Evolutionary conservation across 139 green algal genomes (phyloP).

Genomic region (Chara braunii): DNA sequence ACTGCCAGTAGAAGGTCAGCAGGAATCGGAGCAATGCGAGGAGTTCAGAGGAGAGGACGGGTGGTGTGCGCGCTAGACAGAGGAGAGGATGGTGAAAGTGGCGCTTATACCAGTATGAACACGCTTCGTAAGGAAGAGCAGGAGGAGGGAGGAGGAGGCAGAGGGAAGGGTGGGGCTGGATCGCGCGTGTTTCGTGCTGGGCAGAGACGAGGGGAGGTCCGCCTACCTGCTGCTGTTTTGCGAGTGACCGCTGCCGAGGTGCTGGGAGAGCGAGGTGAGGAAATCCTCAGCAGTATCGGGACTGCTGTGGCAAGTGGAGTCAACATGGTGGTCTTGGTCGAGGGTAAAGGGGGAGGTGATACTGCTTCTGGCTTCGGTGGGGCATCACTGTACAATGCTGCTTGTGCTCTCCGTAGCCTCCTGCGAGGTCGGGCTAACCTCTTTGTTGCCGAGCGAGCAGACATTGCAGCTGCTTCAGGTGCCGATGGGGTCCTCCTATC

Average conservation of each 20-base stretch:
- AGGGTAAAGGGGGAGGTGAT: conserved; percentile 8
- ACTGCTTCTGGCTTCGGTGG: conserved; percentile 25
- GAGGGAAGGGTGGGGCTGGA: too few species aligned
- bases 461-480: conserved; percentile 73
- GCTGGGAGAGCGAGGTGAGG: conserved; percentile 1
- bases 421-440: conserved; percentile 67
- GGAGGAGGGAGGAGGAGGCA: background rate
- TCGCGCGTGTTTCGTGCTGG: conserved; percentile 31
- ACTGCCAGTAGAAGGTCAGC: too few species aligned
- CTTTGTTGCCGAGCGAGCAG: conserved; percentile 72
- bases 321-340: conserved; percentile 56
- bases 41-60: too few species aligned
- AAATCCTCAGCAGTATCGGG: conserved; percentile 9
- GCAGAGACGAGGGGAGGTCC: conserved; percentile 27
- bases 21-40: too few species aligned
- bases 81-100: too few species aligned
- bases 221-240: conserved; percentile 23
- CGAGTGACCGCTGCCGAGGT: conserved; percentile 1
- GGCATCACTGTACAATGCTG: conserved; percentile 70
- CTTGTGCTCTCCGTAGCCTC: conserved; percentile 54
- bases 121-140: background rate
- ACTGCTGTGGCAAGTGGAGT: conserved; percentile 52
- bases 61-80: too few species aligned
- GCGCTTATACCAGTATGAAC: too few species aligned
- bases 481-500: conserved; percentile 80